These are phyloP conservation scores for Populus simonii DNA, from an alignment of 345 rosid genomes.

Conservation along the genomic window DNA sequence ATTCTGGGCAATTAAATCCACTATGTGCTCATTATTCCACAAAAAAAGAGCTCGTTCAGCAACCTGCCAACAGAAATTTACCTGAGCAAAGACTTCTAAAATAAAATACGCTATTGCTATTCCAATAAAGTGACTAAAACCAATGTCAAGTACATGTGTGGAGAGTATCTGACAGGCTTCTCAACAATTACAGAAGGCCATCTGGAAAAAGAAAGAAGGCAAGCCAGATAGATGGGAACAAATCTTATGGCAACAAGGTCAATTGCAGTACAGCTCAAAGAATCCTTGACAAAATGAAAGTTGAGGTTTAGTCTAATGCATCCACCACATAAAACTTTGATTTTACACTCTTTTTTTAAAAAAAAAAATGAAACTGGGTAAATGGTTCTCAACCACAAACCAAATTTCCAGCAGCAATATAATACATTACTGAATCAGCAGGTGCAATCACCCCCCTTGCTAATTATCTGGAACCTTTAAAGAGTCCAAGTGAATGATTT, in stretches of 20 bases:
- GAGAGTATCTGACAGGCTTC: neutral
- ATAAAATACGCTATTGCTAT: neutral
- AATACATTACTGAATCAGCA: neutral
- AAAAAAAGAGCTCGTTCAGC: slow-evolving; percentile 85
- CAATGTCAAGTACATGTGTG: neutral
- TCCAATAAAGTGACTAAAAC: neutral
- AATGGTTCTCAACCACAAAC: neutral
- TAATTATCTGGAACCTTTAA: neutral
- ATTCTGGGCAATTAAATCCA: slow-evolving; percentile 71
- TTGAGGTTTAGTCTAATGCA: neutral
- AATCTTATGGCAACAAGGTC: neutral
- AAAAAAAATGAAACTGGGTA: neutral
- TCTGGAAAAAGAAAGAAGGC: neutral
- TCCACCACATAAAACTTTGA: neutral
- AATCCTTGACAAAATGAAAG: neutral
- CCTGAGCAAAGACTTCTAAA: slow-evolving; percentile 11
- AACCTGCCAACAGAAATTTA: slow-evolving; percentile 49
- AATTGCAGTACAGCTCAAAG: neutral
- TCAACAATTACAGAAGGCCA: neutral
- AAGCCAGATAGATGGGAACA: neutral
- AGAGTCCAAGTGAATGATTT: neutral
- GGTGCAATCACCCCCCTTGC: neutral
- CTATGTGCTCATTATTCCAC: slow-evolving; percentile 92
- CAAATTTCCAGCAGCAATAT: neutral
- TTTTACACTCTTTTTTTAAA: neutral